A percentile compares a stretch with the other conserved stretches of the same genome.
phyloP scores from a whole-genome alignment of 208 protist species.

The Wallacemonas sp. region DNA sequence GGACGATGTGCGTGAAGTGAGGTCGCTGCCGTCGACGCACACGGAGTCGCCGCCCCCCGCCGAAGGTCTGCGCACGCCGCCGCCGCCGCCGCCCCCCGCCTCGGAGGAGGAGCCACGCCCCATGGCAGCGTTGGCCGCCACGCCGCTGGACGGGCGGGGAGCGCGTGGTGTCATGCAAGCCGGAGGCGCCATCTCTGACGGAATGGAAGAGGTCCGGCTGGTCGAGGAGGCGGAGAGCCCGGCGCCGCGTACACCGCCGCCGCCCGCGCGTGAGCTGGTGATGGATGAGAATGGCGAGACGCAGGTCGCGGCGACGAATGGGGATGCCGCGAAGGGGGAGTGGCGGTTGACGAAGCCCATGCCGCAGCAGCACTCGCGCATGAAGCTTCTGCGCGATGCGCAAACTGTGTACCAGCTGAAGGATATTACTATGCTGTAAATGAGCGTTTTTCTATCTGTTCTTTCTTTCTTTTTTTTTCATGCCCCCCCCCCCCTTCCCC shows the following conservation, averaged over 20 bases:
- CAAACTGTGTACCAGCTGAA: conserved; percentile 7
- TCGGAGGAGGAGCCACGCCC: too few species aligned
- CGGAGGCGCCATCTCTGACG: not conserved
- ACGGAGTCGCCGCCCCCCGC: too few species aligned
- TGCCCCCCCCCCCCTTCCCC: too few species aligned
- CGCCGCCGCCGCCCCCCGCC: too few species aligned
- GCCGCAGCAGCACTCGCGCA: not conserved
- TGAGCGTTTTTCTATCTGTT: not conserved
- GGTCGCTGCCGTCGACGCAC: too few species aligned
- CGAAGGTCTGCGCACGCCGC: too few species aligned
- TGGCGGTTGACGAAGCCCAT: conserved; percentile 11
- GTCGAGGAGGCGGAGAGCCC: not conserved
- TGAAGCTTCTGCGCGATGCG: conserved; percentile 3
- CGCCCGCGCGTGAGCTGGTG: not conserved
- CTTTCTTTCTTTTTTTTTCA: not conserved
- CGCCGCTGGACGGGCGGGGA: not conserved
- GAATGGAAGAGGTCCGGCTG: not conserved
- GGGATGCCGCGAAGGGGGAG: conserved; percentile 2
- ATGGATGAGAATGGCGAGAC: not conserved
- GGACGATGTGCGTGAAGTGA: too few species aligned
- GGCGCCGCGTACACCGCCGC: not conserved
- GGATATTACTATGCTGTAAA: conserved; percentile 2
- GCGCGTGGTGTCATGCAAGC: not conserved
- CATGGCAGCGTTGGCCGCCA: not conserved
- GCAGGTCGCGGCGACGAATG: not conserved